Evolutionary conservation across 306 rosid genomes (phyloP).

Genomic region (Luffa aegyptiaca): DNA sequence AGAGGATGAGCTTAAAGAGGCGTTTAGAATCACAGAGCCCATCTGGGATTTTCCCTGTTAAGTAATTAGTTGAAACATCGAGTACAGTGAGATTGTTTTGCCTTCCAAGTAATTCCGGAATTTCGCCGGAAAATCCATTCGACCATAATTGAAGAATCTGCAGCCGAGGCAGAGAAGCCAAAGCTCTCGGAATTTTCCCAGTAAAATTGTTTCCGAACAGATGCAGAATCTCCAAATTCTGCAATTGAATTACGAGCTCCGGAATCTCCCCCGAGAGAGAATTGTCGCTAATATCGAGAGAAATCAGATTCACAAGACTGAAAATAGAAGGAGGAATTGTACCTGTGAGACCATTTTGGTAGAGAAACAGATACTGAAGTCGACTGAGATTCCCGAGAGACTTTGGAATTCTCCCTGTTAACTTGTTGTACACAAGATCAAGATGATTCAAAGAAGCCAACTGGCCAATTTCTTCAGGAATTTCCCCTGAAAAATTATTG

Average conservation of each 20-base stretch:
- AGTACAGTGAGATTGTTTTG: slow-evolving; percentile 61
- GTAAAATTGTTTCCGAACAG: slow-evolving; percentile 70
- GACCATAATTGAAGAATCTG: slow-evolving; percentile 95
- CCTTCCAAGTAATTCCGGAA: slow-evolving; percentile 61
- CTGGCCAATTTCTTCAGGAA: slow-evolving; percentile 57
- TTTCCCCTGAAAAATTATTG: slow-evolving; percentile 71
- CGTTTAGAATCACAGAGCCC: slow-evolving; percentile 42
- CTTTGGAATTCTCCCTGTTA: slow-evolving; percentile 59
- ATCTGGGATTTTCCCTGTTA: slow-evolving; percentile 58
- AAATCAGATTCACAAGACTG: slow-evolving; percentile 39
- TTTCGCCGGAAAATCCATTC: slow-evolving; percentile 56
- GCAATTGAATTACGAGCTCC: slow-evolving; percentile 38
- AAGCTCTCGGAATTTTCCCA: slow-evolving; percentile 47
- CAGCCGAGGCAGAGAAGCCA: slow-evolving; percentile 53
- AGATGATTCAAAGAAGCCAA: slow-evolving; percentile 52
- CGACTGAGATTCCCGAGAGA: slow-evolving; percentile 53
- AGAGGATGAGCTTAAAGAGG: slow-evolving; percentile 79
- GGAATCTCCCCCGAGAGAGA: slow-evolving; percentile 67
- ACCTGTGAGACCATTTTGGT: slow-evolving; percentile 66
- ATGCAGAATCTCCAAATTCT: slow-evolving; percentile 63
- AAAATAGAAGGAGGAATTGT: slow-evolving; percentile 46
- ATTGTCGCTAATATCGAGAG: slow-evolving; percentile 84
- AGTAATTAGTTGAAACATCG: slow-evolving; percentile 72
- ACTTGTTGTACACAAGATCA: slow-evolving; percentile 80
- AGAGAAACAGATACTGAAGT: slow-evolving; percentile 69